phyloP scores from a whole-genome alignment of 2,329 filamentous ascomycete genomes.

The Sporothrix luriei region DNA sequence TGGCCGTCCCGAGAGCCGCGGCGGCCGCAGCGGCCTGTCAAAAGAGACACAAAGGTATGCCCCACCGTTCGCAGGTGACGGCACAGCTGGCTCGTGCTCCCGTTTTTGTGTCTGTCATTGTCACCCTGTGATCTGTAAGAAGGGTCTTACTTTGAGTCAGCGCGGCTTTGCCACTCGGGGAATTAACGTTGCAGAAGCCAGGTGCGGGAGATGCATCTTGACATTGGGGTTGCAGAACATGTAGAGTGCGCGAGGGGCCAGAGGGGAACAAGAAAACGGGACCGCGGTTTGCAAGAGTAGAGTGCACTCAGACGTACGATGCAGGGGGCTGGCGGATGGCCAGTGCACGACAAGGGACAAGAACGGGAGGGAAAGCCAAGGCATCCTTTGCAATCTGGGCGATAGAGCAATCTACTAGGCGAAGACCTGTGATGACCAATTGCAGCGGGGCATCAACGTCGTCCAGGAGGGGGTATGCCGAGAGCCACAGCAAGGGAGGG shows the following conservation, averaged over 20 bases:
- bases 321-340: not conserved
- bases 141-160: constrained; percentile 27
- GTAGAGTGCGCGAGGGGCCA: not conserved
- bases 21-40: not conserved
- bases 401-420: constrained; percentile 5
- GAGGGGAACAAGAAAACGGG: not conserved
- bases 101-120: too few relatives aligned
- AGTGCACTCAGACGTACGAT: not conserved
- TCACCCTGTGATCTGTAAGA: constrained; percentile 19
- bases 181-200: not conserved
- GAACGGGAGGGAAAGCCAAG: constrained; percentile 11
- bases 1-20: constrained; percentile 6
- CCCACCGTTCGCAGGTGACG: constrained; percentile 9
- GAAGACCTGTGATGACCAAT: constrained; percentile 20
- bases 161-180: not conserved
- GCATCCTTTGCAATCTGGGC: constrained; percentile 5
- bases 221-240: constrained; percentile 2
- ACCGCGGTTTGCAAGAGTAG: not conserved
- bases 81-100: constrained; percentile 7
- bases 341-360: not conserved
- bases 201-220: not conserved
- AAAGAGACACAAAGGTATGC: not conserved
- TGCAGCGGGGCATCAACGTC: constrained; percentile 14
- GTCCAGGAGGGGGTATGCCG: constrained; percentile 14
- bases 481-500: constrained; percentile 11